phyloP scores from a whole-genome alignment of 345 rosid species.

The Adansonia digitata region DNA sequence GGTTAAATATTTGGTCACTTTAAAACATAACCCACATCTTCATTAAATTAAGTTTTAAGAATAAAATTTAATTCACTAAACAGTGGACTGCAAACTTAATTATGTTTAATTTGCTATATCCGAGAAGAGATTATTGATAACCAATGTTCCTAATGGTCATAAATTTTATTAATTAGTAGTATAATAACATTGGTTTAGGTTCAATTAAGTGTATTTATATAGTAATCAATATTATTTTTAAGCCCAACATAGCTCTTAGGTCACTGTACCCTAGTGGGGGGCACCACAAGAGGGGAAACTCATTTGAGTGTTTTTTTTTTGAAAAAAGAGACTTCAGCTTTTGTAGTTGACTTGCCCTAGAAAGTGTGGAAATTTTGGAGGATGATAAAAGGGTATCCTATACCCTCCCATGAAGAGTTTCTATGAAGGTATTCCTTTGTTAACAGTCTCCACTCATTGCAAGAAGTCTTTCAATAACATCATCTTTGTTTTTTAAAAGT shows the following conservation, averaged over 20 bases:
- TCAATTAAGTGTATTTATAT: not conserved
- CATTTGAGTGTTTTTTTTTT: not conserved
- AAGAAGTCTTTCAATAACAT: not conserved
- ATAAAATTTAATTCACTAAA: not conserved
- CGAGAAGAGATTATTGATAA: not conserved
- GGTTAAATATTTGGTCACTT: not conserved
- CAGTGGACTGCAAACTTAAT: not conserved
- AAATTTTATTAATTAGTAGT: no score
- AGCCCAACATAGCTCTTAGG: constrained; percentile 10
- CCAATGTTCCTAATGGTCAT: not conserved
- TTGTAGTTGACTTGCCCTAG: constrained; percentile 48
- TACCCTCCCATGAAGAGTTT: no score
- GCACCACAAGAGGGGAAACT: constrained; percentile 24
- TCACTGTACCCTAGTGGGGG: constrained; percentile 36
- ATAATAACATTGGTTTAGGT: not conserved
- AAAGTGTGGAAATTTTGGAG: not conserved
- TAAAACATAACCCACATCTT: not conserved
- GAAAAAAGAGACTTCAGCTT: constrained; percentile 35
- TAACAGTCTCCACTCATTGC: constrained; percentile 48
- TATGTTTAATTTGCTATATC: not conserved
- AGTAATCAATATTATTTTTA: not conserved
- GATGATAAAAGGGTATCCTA: not conserved
- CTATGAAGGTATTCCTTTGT: constrained; percentile 28
- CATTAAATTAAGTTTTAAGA: not conserved
- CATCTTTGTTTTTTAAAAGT: not conserved